phyloP scores from a whole-genome alignment of 1,139 yeast genomes.

The Suhomyces kunorum region DNA sequence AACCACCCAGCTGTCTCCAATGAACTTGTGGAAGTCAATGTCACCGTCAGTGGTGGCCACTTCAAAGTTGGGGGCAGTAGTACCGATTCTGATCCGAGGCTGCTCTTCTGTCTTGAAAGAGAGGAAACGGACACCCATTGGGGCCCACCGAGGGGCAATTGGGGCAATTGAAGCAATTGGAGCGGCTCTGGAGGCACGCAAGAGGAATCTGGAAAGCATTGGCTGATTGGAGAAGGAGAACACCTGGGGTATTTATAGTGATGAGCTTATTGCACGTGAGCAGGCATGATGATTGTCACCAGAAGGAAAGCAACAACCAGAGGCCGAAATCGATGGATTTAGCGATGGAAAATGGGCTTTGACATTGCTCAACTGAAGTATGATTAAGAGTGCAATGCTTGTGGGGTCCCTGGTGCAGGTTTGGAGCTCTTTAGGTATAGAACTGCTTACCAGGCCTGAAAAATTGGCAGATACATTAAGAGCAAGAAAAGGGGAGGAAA shows the following conservation, averaged over 20 bases:
- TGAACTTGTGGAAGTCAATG: constrained; percentile 72
- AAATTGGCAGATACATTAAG: too few relatives aligned
- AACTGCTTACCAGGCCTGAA: too few relatives aligned
- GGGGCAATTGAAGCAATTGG: constrained; percentile 7
- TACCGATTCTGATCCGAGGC: constrained; percentile 68
- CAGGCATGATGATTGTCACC: not conserved
- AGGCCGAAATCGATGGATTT: not conserved
- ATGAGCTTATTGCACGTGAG: constrained; percentile 2
- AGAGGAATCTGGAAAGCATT: constrained; percentile 18
- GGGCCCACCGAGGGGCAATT: constrained; percentile 3
- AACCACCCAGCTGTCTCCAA: constrained; percentile 75
- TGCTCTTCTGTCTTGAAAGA: constrained; percentile 61
- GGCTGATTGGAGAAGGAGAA: not conserved
- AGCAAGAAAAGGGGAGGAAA: too few relatives aligned
- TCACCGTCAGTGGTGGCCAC: constrained; percentile 75
- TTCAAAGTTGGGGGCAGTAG: constrained; percentile 78
- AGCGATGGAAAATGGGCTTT: not conserved
- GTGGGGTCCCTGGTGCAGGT: too few relatives aligned
- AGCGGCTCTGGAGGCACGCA: constrained; percentile 11
- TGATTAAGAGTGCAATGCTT: too few relatives aligned
- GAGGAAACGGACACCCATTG: constrained; percentile 29
- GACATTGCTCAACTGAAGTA: too few relatives aligned
- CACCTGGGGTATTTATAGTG: not conserved
- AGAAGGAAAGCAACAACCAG: not conserved
- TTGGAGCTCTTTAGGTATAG: too few relatives aligned